phyloP scores from a whole-genome alignment of 2,329 filamentous ascomycete genomes.

The Tolypocladium ophioglossoides region DNA sequence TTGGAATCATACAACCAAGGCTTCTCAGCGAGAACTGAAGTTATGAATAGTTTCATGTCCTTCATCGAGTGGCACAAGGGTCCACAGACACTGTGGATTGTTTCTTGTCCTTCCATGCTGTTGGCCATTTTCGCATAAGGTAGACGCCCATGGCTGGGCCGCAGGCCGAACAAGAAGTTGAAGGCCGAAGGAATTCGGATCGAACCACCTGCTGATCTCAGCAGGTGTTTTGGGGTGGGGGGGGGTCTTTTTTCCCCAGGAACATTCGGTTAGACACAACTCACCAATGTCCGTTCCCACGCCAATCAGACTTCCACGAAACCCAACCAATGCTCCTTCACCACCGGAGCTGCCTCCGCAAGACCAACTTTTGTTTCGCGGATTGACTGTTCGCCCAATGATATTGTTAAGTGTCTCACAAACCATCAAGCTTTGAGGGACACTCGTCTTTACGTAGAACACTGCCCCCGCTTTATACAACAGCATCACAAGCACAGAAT shows the following conservation, averaged over 20 bases:
- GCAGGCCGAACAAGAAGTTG: slow-evolving; percentile 18
- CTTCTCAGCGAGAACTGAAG: slow-evolving; percentile 17
- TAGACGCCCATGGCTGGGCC: slow-evolving; percentile 12
- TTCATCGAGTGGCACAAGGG: slow-evolving; percentile 18
- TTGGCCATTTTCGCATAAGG: slow-evolving; percentile 22
- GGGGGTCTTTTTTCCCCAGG: too few species aligned
- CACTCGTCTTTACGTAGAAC: slow-evolving; percentile 13
- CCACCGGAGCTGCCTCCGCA: slow-evolving; percentile 26
- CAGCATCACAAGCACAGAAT: slow-evolving; percentile 17
- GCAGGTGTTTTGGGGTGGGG: too few species aligned
- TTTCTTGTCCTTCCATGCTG: slow-evolving; percentile 23
- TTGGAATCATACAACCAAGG: slow-evolving; percentile 26
- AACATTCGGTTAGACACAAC: not conserved
- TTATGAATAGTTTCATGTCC: slow-evolving; percentile 11
- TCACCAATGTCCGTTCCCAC: slow-evolving; percentile 24
- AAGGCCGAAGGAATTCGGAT: slow-evolving; percentile 21
- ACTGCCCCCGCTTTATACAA: slow-evolving; percentile 18
- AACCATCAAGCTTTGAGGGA: slow-evolving; percentile 13
- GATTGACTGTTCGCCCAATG: slow-evolving; percentile 22
- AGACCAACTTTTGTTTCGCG: slow-evolving; percentile 19
- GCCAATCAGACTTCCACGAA: slow-evolving; percentile 21
- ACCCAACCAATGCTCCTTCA: slow-evolving; percentile 22
- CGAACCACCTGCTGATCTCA: slow-evolving; percentile 8
- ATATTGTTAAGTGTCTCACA: slow-evolving; percentile 23
- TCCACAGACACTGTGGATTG: slow-evolving; percentile 20